phyloP scores from a whole-genome alignment of 2,329 filamentous ascomycete genomes.

The Beauveria asiatica region DNA sequence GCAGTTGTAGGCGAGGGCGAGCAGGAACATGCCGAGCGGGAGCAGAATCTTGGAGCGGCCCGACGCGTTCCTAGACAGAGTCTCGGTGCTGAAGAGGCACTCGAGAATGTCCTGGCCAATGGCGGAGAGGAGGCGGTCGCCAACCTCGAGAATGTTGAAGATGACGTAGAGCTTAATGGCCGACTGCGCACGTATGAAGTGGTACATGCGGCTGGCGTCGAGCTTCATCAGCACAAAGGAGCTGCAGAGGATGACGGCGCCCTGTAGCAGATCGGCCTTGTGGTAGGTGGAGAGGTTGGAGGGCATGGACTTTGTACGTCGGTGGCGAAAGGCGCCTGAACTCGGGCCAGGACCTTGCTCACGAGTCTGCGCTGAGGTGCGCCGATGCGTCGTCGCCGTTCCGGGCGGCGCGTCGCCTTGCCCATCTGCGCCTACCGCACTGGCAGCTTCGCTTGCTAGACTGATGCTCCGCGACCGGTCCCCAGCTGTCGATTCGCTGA shows the following conservation, averaged over 20 bases:
- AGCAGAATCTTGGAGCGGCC: slow-evolving; percentile 86
- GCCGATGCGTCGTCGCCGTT: slow-evolving; percentile 7
- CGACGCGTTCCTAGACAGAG: slow-evolving; percentile 75
- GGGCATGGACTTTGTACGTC: slow-evolving; percentile 72
- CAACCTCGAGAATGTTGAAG: slow-evolving; percentile 92
- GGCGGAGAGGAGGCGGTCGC: slow-evolving; percentile 81
- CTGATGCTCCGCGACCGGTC: slow-evolving; percentile 34
- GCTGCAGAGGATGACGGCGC: slow-evolving; percentile 77
- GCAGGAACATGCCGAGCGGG: slow-evolving; percentile 82
- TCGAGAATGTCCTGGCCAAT: slow-evolving; percentile 94
- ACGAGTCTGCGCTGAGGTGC: slow-evolving; percentile 14
- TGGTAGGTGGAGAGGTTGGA: slow-evolving; percentile 80
- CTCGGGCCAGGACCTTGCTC: slow-evolving; percentile 22
- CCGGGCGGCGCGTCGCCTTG: slow-evolving; percentile 2
- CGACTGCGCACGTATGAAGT: slow-evolving; percentile 90
- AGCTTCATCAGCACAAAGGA: slow-evolving; percentile 80
- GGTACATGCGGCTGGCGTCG: slow-evolving; percentile 96
- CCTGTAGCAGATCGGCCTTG: slow-evolving; percentile 92
- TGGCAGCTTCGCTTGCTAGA: slow-evolving; percentile 20
- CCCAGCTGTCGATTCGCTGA: slow-evolving; percentile 25
- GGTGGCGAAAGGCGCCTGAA: slow-evolving; percentile 45
- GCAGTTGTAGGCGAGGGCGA: slow-evolving; percentile 81
- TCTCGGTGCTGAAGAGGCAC: slow-evolving; percentile 89
- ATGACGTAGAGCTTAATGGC: slow-evolving; percentile 99
- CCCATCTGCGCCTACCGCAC: slow-evolving; percentile 1